Conservation (phyloP, 2,329 filamentous ascomycete species). For the Arthrobotrys entomopaga region DNA sequence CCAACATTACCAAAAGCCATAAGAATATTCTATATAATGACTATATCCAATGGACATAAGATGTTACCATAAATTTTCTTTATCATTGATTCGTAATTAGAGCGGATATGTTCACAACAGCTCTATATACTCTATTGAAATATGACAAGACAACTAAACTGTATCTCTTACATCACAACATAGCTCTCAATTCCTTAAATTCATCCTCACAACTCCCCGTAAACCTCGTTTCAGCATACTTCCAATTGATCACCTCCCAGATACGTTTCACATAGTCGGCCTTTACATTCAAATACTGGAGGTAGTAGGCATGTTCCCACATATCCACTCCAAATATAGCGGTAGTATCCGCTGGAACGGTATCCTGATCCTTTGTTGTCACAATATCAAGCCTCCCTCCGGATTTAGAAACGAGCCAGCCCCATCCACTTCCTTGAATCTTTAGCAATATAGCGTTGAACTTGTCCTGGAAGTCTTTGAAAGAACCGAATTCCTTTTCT, state of each 20-base stretch:
- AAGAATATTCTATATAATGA: too few species aligned
- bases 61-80: too few species aligned
- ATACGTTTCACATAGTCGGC: slow-evolving; percentile 79
- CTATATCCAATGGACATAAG: too few species aligned
- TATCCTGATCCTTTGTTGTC: slow-evolving; percentile 88
- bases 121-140: too few species aligned
- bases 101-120: too few species aligned
- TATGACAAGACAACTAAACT: background rate
- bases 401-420: slow-evolving; percentile 79
- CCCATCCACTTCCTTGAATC: slow-evolving; percentile 87
- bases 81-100: too few species aligned
- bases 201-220: slow-evolving; percentile 58
- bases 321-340: slow-evolving; percentile 84
- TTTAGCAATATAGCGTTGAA: slow-evolving; percentile 74
- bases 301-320: slow-evolving; percentile 91
- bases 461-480: slow-evolving; percentile 72
- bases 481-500: slow-evolving; percentile 73
- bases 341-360: slow-evolving; percentile 72
- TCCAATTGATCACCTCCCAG: slow-evolving; percentile 83
- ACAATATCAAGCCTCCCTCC: slow-evolving; percentile 72
- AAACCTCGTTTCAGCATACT: slow-evolving; percentile 73
- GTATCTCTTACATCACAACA: slow-evolving; percentile 21
- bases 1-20: too few species aligned
- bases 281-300: slow-evolving; percentile 82
- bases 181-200: slow-evolving; percentile 41